phyloP scores from a whole-genome alignment of 768 basidiomycete species.

The Boletus sp. region DNA sequence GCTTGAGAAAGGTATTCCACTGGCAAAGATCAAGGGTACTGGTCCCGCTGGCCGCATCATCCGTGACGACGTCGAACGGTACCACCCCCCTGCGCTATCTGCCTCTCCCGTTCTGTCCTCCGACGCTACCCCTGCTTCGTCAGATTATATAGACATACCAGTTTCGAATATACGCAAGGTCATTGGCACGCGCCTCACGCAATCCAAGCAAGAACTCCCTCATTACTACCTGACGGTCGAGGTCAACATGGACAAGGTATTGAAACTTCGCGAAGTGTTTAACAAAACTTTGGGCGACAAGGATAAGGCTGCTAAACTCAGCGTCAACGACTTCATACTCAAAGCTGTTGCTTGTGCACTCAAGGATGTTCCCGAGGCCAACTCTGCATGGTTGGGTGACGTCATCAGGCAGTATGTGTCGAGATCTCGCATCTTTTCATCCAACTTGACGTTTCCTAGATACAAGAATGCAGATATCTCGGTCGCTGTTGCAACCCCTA shows the following conservation, averaged over 20 bases:
- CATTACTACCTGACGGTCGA: constrained; percentile 97
- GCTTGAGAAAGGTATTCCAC: constrained; percentile 87
- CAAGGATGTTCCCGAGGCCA: constrained; percentile 93
- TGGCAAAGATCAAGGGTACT: constrained; percentile 85
- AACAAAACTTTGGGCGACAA: constrained; percentile 84
- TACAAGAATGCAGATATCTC: constrained; percentile 98
- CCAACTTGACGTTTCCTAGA: constrained; percentile 35
- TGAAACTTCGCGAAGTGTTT: constrained; percentile 93
- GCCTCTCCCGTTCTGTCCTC: constrained; percentile 43
- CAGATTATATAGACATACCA: constrained; percentile 87
- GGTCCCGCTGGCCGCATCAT: constrained; percentile 94
- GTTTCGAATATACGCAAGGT: constrained; percentile 92
- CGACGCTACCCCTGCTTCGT: constrained; percentile 46
- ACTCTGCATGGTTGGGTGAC: constrained; percentile 97
- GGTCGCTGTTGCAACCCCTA: constrained; percentile 93
- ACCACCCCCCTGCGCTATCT: constrained; percentile 53
- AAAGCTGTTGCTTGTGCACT: constrained; percentile 92
- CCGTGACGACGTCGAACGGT: constrained; percentile 92
- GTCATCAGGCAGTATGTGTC: constrained; percentile 83
- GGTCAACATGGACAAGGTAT: constrained; percentile 92
- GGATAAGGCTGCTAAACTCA: constrained; percentile 89
- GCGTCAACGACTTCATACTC: constrained; percentile 97
- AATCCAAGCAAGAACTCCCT: constrained; percentile 93
- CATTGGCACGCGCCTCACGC: constrained; percentile 85
- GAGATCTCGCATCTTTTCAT: not conserved